Conservation (phyloP, 2,329 filamentous ascomycete species). For the Didymella arachidicola region DNA sequence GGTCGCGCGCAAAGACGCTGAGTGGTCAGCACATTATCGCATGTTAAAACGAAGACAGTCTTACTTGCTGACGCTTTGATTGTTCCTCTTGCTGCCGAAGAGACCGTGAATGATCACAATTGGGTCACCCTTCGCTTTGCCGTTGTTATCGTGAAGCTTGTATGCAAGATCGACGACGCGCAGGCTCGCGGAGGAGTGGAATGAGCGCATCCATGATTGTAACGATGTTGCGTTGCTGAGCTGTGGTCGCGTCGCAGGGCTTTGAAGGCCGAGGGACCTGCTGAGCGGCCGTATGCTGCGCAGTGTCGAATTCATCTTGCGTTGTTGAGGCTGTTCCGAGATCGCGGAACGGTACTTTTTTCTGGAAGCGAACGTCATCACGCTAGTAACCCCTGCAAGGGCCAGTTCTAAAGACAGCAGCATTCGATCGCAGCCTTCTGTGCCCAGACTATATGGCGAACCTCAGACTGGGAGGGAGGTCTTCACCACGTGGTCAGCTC, state of each 20-base stretch:
- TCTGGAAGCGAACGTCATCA: conserved; percentile 18
- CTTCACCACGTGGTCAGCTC: no score
- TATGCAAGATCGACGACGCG: conserved; percentile 45
- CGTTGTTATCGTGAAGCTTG: conserved; percentile 46
- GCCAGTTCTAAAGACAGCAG: no score
- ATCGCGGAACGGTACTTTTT: conserved; percentile 22
- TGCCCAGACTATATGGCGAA: no score
- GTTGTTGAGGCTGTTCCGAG: conserved; percentile 17
- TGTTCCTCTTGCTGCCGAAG: conserved; percentile 96
- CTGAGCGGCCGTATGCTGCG: conserved; percentile 22
- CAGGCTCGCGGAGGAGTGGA: conserved; percentile 37
- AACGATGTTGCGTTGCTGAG: conserved; percentile 9
- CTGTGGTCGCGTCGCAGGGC: conserved; percentile 12
- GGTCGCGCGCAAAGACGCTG: conserved; percentile 80
- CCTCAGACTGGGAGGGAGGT: no score
- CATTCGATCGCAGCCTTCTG: no score
- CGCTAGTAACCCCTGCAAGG: conserved; percentile 4
- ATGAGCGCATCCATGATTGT: conserved; percentile 37
- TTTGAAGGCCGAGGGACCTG: conserved; percentile 18
- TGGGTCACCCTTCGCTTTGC: conserved; percentile 60
- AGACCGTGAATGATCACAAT: conserved; percentile 92
- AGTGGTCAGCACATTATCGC: neutral
- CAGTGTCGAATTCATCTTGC: conserved; percentile 25
- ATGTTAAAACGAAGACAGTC: neutral
- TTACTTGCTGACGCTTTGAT: conserved; percentile 93